Percentiles rank a stretch among this genome's conserved stretches.
phyloP scores from a whole-genome alignment of 2,329 filamentous ascomycete genomes.

The Pseudogymnoascus sp. region DNA sequence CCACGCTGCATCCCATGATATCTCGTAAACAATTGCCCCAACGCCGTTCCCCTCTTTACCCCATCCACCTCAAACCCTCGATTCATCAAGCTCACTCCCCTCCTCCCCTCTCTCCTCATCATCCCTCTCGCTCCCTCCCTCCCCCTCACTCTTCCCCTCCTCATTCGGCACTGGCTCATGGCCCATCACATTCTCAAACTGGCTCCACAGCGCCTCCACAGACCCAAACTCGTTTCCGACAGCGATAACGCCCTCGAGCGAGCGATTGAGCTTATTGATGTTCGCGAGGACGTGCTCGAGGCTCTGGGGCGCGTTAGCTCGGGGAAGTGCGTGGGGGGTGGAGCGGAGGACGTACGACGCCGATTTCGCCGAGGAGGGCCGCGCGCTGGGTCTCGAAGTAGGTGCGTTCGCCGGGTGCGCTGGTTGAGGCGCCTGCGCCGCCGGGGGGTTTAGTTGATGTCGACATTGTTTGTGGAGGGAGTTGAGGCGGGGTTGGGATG shows the following conservation, averaged over 20 bases:
- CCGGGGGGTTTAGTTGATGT: conserved; percentile 17
- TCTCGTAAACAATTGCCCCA: conserved; percentile 10
- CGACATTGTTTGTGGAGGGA: conserved; percentile 17
- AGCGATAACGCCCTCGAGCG: conserved; percentile 81
- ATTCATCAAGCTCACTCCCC: conserved; percentile 5
- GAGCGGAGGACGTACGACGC: conserved; percentile 43
- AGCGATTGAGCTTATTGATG: conserved; percentile 90
- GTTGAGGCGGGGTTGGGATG: not conserved
- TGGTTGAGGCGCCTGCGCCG: conserved; percentile 13
- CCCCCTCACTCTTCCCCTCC: conserved; percentile 22
- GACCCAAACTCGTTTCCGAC: conserved; percentile 96
- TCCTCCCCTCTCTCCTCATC: conserved; percentile 22
- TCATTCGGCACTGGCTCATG: conserved; percentile 44
- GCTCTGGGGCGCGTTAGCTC: conserved; percentile 35
- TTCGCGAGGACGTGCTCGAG: conserved; percentile 91
- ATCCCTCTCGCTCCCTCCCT: conserved; percentile 13
- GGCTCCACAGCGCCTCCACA: conserved; percentile 92
- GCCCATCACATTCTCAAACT: conserved; percentile 94
- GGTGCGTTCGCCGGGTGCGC: conserved; percentile 37
- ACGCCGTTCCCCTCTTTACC: conserved; percentile 13
- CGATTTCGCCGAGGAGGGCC: conserved; percentile 63
- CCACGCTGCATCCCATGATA: not conserved
- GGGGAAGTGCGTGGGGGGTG: not conserved
- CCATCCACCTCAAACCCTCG: not conserved
- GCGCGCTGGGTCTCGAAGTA: conserved; percentile 74